Percentiles rank a stretch among this genome's conserved stretches.
These are phyloP conservation scores for Maudiozyma turicensis DNA, from an alignment of 805 yeast genomes.

Conservation along the genomic window DNA sequence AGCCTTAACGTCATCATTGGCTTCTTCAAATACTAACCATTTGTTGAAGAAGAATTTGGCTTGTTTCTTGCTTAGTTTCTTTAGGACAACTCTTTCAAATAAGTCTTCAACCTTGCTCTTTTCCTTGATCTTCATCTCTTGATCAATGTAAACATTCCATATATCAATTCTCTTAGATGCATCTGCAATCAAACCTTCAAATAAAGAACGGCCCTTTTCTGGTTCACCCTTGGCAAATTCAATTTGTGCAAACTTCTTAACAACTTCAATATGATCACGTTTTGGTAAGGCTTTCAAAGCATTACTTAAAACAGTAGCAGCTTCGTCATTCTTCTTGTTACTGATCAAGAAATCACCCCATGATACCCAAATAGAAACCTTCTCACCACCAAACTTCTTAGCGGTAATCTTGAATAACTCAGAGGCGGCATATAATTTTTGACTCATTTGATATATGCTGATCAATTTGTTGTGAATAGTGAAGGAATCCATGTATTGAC, in stretches of 20 bases:
- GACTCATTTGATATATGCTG: slow-evolving; percentile 64
- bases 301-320: slow-evolving; percentile 63
- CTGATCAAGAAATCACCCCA: slow-evolving; percentile 69
- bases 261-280: slow-evolving; percentile 67
- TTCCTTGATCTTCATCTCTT: slow-evolving; percentile 67
- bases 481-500: slow-evolving; percentile 85
- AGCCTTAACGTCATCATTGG: slow-evolving; percentile 53
- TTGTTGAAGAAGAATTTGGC: slow-evolving; percentile 91
- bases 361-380: slow-evolving; percentile 68
- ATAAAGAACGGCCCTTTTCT: slow-evolving; percentile 89
- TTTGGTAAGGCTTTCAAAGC: slow-evolving; percentile 66
- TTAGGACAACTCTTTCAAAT: slow-evolving; percentile 67
- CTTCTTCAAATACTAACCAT: slow-evolving; percentile 78
- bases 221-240: slow-evolving; percentile 83
- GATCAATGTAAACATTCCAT: slow-evolving; percentile 94
- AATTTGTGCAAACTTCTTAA: slow-evolving; percentile 78
- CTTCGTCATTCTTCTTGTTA: slow-evolving; percentile 42
- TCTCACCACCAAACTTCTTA: slow-evolving; percentile 69
- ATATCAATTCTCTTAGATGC: slow-evolving; percentile 87
- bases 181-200: slow-evolving; percentile 84
- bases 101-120: slow-evolving; percentile 63
- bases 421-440: slow-evolving; percentile 62
- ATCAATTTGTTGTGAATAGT: slow-evolving; percentile 73
- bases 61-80: slow-evolving; percentile 70
- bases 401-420: slow-evolving; percentile 53